Evolutionary conservation across 192 early-diverging fungal genomes (phyloP), one percentile per base, ranked within the genome.

Genomic region (Spizellomyces punctatus): DNA sequence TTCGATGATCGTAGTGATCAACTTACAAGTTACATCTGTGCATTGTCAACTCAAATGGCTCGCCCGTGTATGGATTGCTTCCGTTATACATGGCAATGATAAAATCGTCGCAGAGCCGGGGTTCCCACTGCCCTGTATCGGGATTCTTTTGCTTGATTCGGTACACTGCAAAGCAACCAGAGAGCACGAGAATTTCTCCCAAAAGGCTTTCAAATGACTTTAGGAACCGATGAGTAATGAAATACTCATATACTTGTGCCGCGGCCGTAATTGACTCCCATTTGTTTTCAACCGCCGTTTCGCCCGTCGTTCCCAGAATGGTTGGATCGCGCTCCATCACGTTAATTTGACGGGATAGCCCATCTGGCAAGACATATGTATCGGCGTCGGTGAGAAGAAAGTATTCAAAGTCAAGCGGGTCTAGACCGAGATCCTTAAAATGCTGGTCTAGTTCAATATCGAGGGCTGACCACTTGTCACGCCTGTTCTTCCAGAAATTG

Each of bases 101-200:
- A 19, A 54, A 54, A 54, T 54, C 50, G 50, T 54, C 50, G 50
- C 50, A 54, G 50, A 54, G 50, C 12, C 50, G 50, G 50, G 50
- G 50, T 54, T 54, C 50, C 50, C 50, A 54, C 14, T n/a, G 14
- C 17, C 50, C 50, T 12, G 50, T 54, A 54, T 12, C 12, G 50
- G 50, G 50, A 54, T 54, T 54, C 50, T 54, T 54, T 54, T 54
- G 50, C 50, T 54, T 88, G 46, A 98, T 82, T 49, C 96, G 89
- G 76, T 98, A 98, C 93, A 98, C 93, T 71, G 89, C 91, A 86
- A 98, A 98, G 84, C 96, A 98, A 50, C 96, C 96, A 0, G 83
- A 82, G 0, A 85, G 65, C 58, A 83, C 85, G 4, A 82, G 82
- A 1, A 85, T 82, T 44, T 74, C 69, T 10, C 83, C 83, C 64